Percentiles rank a stretch among this genome's conserved stretches.
phyloP scores from a whole-genome alignment of 2,329 filamentous ascomycete genomes.

The Fonsecaea pedrosoi region DNA sequence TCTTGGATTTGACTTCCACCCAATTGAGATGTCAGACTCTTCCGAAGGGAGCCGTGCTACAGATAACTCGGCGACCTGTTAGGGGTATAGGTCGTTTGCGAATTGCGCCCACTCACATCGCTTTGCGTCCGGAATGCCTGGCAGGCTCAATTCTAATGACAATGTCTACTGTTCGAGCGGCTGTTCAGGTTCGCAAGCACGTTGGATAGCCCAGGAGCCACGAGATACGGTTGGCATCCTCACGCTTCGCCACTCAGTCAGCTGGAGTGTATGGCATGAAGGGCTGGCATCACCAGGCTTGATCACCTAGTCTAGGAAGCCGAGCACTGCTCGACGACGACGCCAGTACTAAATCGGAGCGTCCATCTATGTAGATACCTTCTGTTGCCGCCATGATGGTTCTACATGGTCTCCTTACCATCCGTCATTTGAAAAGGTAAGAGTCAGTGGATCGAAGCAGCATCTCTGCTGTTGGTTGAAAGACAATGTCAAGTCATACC shows the following conservation, averaged over 20 bases:
- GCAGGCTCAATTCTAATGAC: neutral
- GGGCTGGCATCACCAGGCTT: neutral
- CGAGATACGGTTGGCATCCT: neutral
- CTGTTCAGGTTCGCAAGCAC: neutral
- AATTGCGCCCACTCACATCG: neutral
- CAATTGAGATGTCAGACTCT: constrained; percentile 5
- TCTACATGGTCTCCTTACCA: neutral
- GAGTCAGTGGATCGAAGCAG: neutral
- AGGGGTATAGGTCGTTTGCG: neutral
- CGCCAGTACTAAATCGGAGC: neutral
- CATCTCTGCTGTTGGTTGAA: neutral
- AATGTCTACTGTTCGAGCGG: neutral
- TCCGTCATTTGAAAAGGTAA: neutral
- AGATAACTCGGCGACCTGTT: neutral
- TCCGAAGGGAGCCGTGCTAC: constrained; percentile 23
- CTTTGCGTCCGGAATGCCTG: neutral
- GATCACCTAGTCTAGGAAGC: neutral
- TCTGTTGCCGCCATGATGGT: neutral
- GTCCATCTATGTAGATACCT: neutral
- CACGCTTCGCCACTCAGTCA: neutral
- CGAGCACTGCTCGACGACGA: neutral
- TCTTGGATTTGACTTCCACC: constrained; percentile 10
- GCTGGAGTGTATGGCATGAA: neutral
- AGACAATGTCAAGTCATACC: constrained; percentile 1
- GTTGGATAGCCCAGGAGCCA: neutral